A percentile compares a stretch with the other conserved stretches of the same genome.
Conservation (phyloP, 441 rosid genomes). For the Flueggea neowawraea region DNA sequence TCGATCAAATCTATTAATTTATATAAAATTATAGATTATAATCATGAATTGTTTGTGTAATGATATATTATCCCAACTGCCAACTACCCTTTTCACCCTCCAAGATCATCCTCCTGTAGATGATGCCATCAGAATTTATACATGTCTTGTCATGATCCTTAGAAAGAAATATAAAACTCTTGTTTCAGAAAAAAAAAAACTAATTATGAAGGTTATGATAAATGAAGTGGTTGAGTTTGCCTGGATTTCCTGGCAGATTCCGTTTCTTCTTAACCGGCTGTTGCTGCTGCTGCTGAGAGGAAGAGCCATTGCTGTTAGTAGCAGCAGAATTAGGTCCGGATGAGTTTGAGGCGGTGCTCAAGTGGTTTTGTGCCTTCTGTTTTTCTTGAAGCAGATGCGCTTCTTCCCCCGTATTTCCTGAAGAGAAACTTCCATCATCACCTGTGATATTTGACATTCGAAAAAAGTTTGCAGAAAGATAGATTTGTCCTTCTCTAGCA, state of each 20-base stretch:
- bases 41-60: too few species aligned
- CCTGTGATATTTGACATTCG: slow-evolving; percentile 61
- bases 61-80: too few species aligned
- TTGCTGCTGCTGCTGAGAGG: slow-evolving; percentile 19
- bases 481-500: neutral
- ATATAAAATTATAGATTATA: too few species aligned
- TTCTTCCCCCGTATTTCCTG: slow-evolving; percentile 39
- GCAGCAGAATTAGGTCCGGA: neutral
- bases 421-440: slow-evolving; percentile 69
- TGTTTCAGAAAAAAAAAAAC: neutral
- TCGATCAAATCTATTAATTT: too few species aligned
- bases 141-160: too few species aligned
- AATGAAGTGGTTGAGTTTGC: slow-evolving; percentile 20
- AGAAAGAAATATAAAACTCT: too few species aligned
- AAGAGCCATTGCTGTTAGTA: slow-evolving; percentile 16
- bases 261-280: slow-evolving; percentile 51
- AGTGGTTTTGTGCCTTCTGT: slow-evolving; percentile 23
- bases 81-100: too few species aligned
- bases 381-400: slow-evolving; percentile 40
- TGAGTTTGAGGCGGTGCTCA: neutral
- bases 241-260: slow-evolving; percentile 78
- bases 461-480: neutral
- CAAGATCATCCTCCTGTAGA: too few species aligned
- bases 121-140: too few species aligned
- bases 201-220: neutral